Evolutionary conservation across 148 eudicot species (phyloP).

Genomic region (Heliosperma pusillum): DNA sequence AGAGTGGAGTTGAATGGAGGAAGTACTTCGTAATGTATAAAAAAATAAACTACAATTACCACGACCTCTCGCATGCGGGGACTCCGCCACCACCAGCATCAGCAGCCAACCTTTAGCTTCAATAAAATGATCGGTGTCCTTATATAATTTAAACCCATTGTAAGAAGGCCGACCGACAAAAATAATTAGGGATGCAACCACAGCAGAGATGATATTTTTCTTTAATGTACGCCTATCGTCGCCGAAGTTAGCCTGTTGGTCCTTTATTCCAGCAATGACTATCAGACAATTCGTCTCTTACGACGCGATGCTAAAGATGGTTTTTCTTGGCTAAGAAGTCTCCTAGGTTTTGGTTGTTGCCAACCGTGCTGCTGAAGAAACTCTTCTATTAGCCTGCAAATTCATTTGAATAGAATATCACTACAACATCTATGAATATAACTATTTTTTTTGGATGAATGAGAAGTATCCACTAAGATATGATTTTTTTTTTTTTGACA

Average conservation of each 20-base stretch:
- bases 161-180: too few species aligned
- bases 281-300: conserved; percentile 12
- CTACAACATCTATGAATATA: background rate
- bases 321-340: conserved; percentile 20
- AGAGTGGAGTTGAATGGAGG: too few species aligned
- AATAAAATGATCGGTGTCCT: too few species aligned
- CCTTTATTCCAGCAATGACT: background rate
- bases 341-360: conserved; percentile 41
- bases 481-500: too few species aligned
- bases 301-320: conserved; percentile 27
- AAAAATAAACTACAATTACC: too few species aligned
- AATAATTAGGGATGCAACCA: too few species aligned
- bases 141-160: too few species aligned
- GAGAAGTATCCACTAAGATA: background rate
- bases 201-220: too few species aligned
- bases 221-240: background rate
- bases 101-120: too few species aligned
- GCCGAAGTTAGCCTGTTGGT: background rate
- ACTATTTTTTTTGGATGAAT: background rate
- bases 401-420: background rate
- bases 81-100: too few species aligned
- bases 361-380: conserved; percentile 72
- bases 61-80: too few species aligned
- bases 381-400: conserved; percentile 83
- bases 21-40: too few species aligned